phyloP scores from a whole-genome alignment of 305 asterid genomes.

The Coffea humblotiana region DNA sequence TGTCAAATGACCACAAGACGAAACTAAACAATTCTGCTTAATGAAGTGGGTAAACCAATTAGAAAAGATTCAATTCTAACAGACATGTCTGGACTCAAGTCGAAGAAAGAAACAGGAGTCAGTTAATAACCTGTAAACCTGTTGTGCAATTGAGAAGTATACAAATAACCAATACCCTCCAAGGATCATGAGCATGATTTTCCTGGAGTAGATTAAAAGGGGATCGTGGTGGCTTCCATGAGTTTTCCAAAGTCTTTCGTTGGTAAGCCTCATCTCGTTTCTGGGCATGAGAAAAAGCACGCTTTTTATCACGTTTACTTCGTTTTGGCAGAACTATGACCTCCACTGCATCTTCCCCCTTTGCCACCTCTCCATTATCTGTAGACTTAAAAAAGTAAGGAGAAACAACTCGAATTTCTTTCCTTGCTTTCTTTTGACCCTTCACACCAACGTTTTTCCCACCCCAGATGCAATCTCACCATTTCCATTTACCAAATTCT shows the following conservation, averaged over 20 bases:
- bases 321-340: constrained; percentile 13
- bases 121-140: constrained; percentile 53
- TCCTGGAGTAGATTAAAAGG: constrained; percentile 76
- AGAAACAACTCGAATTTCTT: constrained; percentile 6
- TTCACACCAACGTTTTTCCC: neutral
- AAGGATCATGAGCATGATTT: constrained; percentile 83
- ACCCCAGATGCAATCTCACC: neutral
- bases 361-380: neutral
- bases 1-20: too few relatives aligned
- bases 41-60: too few relatives aligned
- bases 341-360: constrained; percentile 13
- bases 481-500: neutral
- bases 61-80: too few relatives aligned
- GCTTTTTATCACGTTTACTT: constrained; percentile 9
- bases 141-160: constrained; percentile 80
- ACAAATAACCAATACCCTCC: constrained; percentile 91
- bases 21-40: too few relatives aligned
- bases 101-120: neutral
- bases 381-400: neutral
- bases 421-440: neutral
- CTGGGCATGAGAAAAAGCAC: constrained; percentile 47
- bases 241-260: constrained; percentile 53
- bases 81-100: neutral
- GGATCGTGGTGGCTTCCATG: constrained; percentile 80
- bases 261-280: constrained; percentile 57